phyloP scores from a whole-genome alignment of 805 yeast species.

The Yamadazyma insecticola region DNA sequence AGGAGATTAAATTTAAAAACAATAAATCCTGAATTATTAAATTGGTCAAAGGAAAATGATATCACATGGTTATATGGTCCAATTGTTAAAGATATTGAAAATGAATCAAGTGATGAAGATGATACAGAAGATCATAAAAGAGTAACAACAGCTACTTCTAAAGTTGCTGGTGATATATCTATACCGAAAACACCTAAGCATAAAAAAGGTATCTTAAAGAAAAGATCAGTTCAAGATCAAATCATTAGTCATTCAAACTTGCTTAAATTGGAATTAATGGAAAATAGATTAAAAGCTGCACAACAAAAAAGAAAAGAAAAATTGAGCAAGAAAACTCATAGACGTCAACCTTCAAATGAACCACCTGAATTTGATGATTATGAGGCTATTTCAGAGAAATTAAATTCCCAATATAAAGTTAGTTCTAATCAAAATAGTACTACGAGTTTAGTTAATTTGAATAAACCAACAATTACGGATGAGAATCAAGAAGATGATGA shows the following conservation, averaged over 20 bases:
- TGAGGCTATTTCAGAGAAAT: conserved; percentile 40
- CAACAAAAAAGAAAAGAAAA: conserved; percentile 9
- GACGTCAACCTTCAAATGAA: conserved; percentile 15
- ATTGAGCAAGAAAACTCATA: conserved; percentile 11
- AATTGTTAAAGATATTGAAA: conserved; percentile 43
- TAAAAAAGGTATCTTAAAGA: conserved; percentile 82
- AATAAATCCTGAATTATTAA: conserved; percentile 83
- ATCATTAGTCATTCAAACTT: conserved; percentile 59
- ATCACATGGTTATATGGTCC: conserved; percentile 99
- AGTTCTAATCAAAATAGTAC: conserved; percentile 17
- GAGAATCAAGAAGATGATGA: conserved; percentile 1
- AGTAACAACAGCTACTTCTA: conserved; percentile 33
- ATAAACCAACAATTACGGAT: not conserved
- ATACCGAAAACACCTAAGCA: conserved; percentile 19
- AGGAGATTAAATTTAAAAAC: conserved; percentile 63
- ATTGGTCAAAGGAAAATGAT: conserved; percentile 96
- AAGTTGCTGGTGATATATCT: conserved; percentile 43
- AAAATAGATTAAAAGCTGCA: conserved; percentile 32
- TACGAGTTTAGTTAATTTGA: conserved; percentile 15
- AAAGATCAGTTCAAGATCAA: conserved; percentile 77
- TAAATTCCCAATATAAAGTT: conserved; percentile 35
- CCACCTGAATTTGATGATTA: conserved; percentile 40
- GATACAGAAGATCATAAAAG: conserved; percentile 10
- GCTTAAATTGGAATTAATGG: conserved; percentile 37
- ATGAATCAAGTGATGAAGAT: conserved; percentile 16